Evolutionary conservation across 1,139 yeast species (phyloP), one percentile per base, ranked within the genome.

Genomic region (Blastobotrys serpentis): DNA sequence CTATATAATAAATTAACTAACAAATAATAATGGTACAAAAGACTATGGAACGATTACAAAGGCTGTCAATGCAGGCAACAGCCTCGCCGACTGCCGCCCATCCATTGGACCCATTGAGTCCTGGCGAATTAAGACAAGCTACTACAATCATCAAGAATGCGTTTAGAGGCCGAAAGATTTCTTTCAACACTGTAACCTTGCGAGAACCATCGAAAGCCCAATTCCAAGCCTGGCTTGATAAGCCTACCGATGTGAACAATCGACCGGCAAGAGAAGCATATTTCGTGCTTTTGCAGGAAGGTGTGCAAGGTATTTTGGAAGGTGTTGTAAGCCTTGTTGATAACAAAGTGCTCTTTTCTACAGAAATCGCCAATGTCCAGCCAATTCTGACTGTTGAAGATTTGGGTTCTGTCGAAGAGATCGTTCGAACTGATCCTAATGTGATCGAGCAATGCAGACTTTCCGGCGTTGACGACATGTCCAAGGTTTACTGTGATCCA

Each of bases 401-500:
- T 65, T 74, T 85, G 57, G 77, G 74, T 58, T 63, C 66, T 42
- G 81, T 87, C 49, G 92, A 85, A 69, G 78, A 69, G 2, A 75
- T 82, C 55, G 76, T 84, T 56, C 77, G 92, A 68, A 68, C 62
- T 5, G 88, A 84, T 63, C 86, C 89, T 30, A 71, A 69, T 36
- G 92, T 85, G 54, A 81, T 83, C 57, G 81, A 78, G 66, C 90
- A 85, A 70, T 83, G 90, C 73, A 78, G 72, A 46, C 63, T 83
- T 52, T 78, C 84, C 40, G 92, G 92, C 47, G 34, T 47, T 17
- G 46, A 47, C 19, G 49, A 47, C 21, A 84, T 85, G 86, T 73
- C 78, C 67, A 78, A 81, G 60, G 77, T 85, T 44, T 84, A 82
- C 73, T 84, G 92, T 72, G 94, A 85, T 66, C 88, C 92, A 51